Percentiles rank a stretch among this genome's conserved stretches.
These are phyloP conservation scores for Crithidia brevicula DNA, from an alignment of 208 protist genomes.

Conservation along the genomic window DNA sequence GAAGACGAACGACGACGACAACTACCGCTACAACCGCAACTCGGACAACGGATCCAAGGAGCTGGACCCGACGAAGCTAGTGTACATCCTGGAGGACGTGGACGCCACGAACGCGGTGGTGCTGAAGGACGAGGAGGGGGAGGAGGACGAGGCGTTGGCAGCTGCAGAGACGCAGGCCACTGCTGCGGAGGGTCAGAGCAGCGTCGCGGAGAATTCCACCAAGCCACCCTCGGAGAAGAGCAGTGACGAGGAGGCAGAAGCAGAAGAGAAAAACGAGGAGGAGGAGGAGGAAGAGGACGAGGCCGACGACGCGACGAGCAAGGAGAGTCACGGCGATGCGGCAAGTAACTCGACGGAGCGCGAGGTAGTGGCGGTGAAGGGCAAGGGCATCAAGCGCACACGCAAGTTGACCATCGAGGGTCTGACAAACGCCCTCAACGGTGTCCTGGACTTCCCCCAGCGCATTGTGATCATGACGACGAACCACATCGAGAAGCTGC, in stretches of 20 bases:
- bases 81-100: constrained; percentile 90
- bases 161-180: not conserved
- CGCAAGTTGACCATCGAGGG: constrained; percentile 69
- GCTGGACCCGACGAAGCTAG: constrained; percentile 63
- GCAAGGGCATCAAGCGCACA: constrained; percentile 3
- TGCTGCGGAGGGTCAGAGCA: too few relatives aligned
- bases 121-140: constrained; percentile 33
- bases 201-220: not conserved
- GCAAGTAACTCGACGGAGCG: constrained; percentile 11
- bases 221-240: not conserved
- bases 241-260: constrained; percentile 8
- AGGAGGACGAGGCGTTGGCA: not conserved
- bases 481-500: constrained; percentile 93
- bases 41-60: constrained; percentile 10
- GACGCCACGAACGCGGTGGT: constrained; percentile 77
- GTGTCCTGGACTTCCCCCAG: constrained; percentile 88
- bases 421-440: constrained; percentile 93
- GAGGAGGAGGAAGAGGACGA: constrained; percentile 2
- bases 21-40: not conserved
- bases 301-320: constrained; percentile 6
- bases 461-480: constrained; percentile 95
- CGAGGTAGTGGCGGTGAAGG: constrained; percentile 32
- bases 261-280: not conserved
- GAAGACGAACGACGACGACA: constrained; percentile 5
- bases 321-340: not conserved